Evolutionary conservation across 2,329 filamentous ascomycete genomes (phyloP), one percentile per base, ranked within the genome.

Genomic region (Huntiella bhutanensis): DNA sequence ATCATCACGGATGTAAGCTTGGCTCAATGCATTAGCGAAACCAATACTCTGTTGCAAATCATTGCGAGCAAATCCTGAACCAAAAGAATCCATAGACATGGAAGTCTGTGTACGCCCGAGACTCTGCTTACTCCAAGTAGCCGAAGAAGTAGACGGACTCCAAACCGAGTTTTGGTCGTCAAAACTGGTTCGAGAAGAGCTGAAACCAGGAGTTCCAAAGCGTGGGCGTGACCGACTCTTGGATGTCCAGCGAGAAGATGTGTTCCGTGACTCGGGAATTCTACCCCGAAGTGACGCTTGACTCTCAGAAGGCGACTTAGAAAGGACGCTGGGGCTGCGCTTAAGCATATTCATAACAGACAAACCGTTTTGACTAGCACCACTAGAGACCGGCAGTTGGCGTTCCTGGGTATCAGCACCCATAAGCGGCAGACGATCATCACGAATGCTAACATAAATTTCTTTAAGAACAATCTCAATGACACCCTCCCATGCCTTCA

Each of bases 1-100:
- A 40, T 72, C 71, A 55, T 92, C 85, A 4, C 91, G 82, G 53
- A 94, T 94, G 53, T 96, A 98, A 33, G 88, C 88, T 59, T 96
- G 88, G 55, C 86, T 94, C 8, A 98, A 70, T 3, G 91, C 91
- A 59, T 94, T 96, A 46, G 91, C 91, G 57, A 98, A 98, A 1
- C 91, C 91, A 57, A 98, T 94, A 1, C 86, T 92, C 62, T 94
- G 87, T 61, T 95, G 86, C 60, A 88, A 95, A 55, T 93, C 86
- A 37, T 76, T 77, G 41, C 78, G 73, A 4, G 76, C 77, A 59
- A 80, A 80, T 33, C 77, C 73, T 1, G 83, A 86, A 15, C 78
- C 80, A 54, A 96, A 78, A 1, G 87, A 94, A 58, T 94, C 85
- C 55, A 95, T 82, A 4, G 87, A 95, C 68, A 91, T 82, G 3